phyloP scores from a whole-genome alignment of 106 monocot genomes.

The Phalaenopsis aphrodite region DNA sequence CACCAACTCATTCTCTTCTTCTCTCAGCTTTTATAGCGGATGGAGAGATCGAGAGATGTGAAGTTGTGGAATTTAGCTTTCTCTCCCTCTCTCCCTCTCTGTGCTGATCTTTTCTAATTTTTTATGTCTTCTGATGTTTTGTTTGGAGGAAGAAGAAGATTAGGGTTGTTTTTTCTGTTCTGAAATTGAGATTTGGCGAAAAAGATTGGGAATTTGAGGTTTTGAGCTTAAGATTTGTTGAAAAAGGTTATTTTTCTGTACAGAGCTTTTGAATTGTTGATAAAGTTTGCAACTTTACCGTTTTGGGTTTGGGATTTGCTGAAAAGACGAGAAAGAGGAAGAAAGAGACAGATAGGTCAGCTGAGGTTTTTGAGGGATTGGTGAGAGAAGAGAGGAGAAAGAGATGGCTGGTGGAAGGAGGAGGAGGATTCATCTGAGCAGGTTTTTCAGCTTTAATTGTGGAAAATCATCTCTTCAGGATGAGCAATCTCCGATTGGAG shows the following conservation, averaged over 20 bases:
- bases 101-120: neutral
- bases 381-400: neutral
- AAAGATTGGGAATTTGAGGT: neutral
- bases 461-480: conserved; percentile 24
- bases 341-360: neutral
- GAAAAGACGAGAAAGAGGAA: neutral
- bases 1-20: neutral
- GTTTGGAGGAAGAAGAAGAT: neutral
- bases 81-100: no score
- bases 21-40: neutral
- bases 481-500: conserved; percentile 65
- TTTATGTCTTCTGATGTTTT: neutral
- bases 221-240: neutral
- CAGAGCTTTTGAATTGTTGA: neutral
- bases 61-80: neutral
- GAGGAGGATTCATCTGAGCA: conserved; percentile 46
- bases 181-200: neutral
- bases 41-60: neutral
- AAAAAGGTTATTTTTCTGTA: neutral
- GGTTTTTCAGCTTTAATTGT: conserved; percentile 55
- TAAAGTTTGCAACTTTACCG: neutral
- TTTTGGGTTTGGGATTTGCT: neutral
- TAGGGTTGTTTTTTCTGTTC: neutral
- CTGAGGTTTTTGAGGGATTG: neutral
- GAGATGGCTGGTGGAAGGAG: conserved; percentile 36